phyloP scores from a whole-genome alignment of 345 rosid species.

The Moricandia arvensis region DNA sequence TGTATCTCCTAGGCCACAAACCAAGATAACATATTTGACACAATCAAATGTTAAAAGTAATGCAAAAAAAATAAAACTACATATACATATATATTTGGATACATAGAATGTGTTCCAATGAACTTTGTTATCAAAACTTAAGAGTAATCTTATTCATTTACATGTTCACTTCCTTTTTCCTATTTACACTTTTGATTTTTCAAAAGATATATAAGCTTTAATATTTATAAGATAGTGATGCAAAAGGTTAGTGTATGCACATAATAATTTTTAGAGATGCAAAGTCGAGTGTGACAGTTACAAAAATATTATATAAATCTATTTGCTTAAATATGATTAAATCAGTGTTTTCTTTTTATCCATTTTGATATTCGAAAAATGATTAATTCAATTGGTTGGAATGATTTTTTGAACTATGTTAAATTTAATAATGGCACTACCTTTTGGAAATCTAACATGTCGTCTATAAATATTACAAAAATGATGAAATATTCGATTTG shows the following conservation, averaged over 20 bases:
- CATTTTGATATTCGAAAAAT: too few species aligned
- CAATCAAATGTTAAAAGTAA: not conserved
- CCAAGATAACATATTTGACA: not conserved
- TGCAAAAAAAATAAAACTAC: not conserved
- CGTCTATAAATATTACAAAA: not conserved
- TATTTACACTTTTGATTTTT: not conserved
- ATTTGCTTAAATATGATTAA: too few species aligned
- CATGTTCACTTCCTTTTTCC: not conserved
- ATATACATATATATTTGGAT: not conserved
- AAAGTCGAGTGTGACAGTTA: slow-evolving; percentile 23
- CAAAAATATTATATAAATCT: not conserved
- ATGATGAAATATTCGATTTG: not conserved
- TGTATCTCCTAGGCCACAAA: not conserved
- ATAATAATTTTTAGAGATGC: slow-evolving; percentile 14
- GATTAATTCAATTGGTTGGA: too few species aligned
- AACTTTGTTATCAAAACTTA: slow-evolving; percentile 15
- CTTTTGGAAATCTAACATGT: not conserved
- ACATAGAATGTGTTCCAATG: not conserved
- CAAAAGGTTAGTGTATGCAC: slow-evolving; percentile 29
- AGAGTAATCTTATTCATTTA: not conserved
- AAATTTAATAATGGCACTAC: not conserved
- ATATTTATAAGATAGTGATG: slow-evolving; percentile 16
- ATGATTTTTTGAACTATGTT: too few species aligned
- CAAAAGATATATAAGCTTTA: slow-evolving; percentile 9
- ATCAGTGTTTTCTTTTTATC: too few species aligned